A percentile compares a stretch with the other conserved stretches of the same genome.
These are phyloP conservation scores for Saturnispora diversa DNA, from an alignment of 805 yeast genomes.

Conservation along the genomic window DNA sequence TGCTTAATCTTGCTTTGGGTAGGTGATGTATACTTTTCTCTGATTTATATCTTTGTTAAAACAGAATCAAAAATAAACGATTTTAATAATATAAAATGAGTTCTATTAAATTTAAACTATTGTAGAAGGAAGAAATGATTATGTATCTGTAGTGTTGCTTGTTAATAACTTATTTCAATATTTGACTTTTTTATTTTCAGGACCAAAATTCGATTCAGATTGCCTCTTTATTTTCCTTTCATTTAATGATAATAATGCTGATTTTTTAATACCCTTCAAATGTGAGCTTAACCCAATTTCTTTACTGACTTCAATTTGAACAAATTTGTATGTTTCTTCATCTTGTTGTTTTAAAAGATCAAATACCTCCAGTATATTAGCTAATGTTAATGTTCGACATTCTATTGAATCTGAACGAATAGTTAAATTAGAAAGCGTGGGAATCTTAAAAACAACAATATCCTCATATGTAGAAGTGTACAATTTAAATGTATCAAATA, in stretches of 20 bases:
- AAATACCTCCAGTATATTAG: conserved; percentile 20
- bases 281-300: conserved; percentile 5
- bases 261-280: neutral
- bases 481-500: conserved; percentile 11
- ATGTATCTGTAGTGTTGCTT: neutral
- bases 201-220: neutral
- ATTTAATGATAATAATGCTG: neutral
- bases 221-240: neutral
- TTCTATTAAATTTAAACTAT: too few species aligned
- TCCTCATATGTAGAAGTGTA: conserved; percentile 3
- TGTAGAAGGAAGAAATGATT: neutral
- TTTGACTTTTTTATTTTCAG: neutral
- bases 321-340: conserved; percentile 20
- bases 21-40: conserved; percentile 10
- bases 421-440: conserved; percentile 19
- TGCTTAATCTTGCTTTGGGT: conserved; percentile 26
- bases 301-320: conserved; percentile 19
- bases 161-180: neutral
- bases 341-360: conserved; percentile 17
- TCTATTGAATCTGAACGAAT: conserved; percentile 23
- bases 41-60: conserved; percentile 12
- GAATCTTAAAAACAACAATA: conserved; percentile 14
- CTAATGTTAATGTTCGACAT: conserved; percentile 14
- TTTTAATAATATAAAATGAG: neutral
- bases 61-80: conserved; percentile 1